Evolutionary conservation across 331 rosid genomes (phyloP), one percentile per base, ranked within the genome.

Genomic region (Rosa hybrid): DNA sequence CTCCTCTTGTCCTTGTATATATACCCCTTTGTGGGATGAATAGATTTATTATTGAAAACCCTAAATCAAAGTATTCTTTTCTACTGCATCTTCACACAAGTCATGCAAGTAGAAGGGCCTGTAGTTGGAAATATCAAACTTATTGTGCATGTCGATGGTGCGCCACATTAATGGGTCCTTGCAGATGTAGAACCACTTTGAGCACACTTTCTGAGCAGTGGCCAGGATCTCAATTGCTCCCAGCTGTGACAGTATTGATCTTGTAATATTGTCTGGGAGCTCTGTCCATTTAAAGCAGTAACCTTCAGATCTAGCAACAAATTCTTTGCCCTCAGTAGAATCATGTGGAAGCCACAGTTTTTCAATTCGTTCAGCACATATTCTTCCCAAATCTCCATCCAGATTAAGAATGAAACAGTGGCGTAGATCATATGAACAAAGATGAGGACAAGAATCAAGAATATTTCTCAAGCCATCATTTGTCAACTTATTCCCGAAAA

Each of bases 361-460:
- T 21, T 81, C 80, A 12, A 84, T 78, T 71, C 59, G 62, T 30
- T 76, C 67, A 11, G 50, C 3, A 63, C 88, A 86, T 41, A 65
- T 57, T 75, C 38, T 42, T 38, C 74, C 68, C 86, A 84, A 67
- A 77, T 68, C 13, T 64, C 75, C 90, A 0, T 2, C 16, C 57
- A 30, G 2, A 30, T 30, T 30, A 30, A 86, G 44, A 72, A 80
- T 67, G 50, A 46, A 48, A 77, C 92, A 86, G 1, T 7, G 49
- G 20, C 84, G 83, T 20, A 89, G 16, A 68, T 89, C 90, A 69
- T 86, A 90, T 18, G 86, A 84, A 63, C 75, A 82, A 11, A 89
- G 81, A 5, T 67, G 9, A 60, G 71, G 80, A 51, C 87, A 89
- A 11, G 87, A 84, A 5, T 86, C 83, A n/a, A 89, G 84, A 81